Base-by-base conservation (phyloP, 2,329 filamentous ascomycete genomes). In the Fusarium ambrosium region DNA sequence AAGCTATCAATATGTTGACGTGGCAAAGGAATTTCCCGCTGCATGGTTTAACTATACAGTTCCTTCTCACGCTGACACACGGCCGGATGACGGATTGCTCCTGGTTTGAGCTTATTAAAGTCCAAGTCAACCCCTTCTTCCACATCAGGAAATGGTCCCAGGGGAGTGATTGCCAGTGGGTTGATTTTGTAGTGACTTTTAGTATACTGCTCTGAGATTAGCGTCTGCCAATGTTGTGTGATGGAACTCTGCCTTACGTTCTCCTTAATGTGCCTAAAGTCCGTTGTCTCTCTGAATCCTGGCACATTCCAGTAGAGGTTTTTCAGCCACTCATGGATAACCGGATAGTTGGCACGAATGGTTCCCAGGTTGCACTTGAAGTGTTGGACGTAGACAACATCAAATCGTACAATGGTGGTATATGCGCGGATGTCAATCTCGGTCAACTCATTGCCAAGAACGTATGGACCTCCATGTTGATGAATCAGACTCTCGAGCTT, bases 181-280 rank as follows among this genome's bases (percentile, higher is more conserved):
- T 80, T 80, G 18, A 80, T 78, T 11, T 75, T 75, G 8, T 64
- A 29, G 39, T 80, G 78, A 1, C 77, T 80, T 60, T 80, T 80
- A 3, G 78, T 77, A 20, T 80, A 80, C 78, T 80, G 6, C 32
- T 1, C 2, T 4, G 5, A 5, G 1, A n/a, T 70, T 27, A 70
- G 73, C 29, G 2, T 41, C 13, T 5, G 13, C 1, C 24, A 27
- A 9, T 13, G 16, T n/a, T 3, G 2, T 16, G 3, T 37, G 11
- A 18, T 11, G 2, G 6, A 8, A 9, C n/a, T 0, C 0, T 51
- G 1, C 5, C 78, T 72, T 61, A 78, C 78, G 27, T 79, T 92
- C 79, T 93, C 91, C 81, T 93, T 93, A 79, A 93, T 93, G 76
- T 93, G 91, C 71, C 82, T 87, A 73, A 93, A 93, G 71, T 93